These are phyloP conservation scores for Glycyrrhiza uralensis DNA, from an alignment of 306 rosid genomes.

Conservation along the genomic window DNA sequence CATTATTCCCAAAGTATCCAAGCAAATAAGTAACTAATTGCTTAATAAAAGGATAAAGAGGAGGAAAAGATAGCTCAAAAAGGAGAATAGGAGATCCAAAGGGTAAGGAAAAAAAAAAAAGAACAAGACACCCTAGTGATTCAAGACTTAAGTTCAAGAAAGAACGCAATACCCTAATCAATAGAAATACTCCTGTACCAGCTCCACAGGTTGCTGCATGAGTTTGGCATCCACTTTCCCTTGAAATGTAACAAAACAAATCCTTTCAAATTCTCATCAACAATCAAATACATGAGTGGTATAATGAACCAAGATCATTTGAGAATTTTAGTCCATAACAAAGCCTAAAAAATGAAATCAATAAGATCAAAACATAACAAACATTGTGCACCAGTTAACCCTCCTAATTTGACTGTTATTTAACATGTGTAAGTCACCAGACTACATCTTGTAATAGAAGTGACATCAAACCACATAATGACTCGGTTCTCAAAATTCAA, in stretches of 20 bases:
- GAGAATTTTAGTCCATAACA: background rate
- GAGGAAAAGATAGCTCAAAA: background rate
- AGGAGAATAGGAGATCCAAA: background rate
- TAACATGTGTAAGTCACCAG: background rate
- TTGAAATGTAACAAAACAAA: slow-evolving; percentile 22
- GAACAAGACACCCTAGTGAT: background rate
- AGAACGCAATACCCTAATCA: slow-evolving; percentile 57
- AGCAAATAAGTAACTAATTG: background rate
- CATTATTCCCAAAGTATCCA: background rate
- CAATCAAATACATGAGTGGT: slow-evolving; percentile 3
- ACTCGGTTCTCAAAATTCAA: background rate
- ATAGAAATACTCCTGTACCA: slow-evolving; percentile 86
- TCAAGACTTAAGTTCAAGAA: background rate
- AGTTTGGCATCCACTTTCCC: slow-evolving; percentile 88
- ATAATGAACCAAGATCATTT: background rate
- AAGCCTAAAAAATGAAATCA: background rate
- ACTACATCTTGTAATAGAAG: background rate
- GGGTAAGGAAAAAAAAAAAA: background rate
- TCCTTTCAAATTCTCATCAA: slow-evolving; percentile 27
- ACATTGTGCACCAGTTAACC: background rate
- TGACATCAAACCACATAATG: background rate
- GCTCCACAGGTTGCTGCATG: slow-evolving; percentile 92
- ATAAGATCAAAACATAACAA: background rate
- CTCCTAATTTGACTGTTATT: background rate
- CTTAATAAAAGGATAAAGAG: background rate